Evolutionary conservation across 2,329 filamentous ascomycete genomes (phyloP).

Genomic region (Ophiostoma piceae): DNA sequence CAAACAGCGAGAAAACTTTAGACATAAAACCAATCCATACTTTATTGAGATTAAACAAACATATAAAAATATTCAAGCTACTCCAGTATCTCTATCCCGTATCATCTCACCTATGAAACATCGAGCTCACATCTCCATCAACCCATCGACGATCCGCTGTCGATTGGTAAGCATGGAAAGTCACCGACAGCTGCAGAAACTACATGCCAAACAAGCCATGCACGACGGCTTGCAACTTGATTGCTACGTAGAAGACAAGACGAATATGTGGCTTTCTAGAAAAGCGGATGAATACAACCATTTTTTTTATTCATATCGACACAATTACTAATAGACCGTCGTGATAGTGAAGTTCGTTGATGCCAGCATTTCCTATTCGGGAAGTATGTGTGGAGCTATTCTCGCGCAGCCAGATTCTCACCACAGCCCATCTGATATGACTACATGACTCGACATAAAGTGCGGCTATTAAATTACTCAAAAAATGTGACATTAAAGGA

Average conservation of each 20-base stretch:
- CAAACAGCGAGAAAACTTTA: too few relatives aligned
- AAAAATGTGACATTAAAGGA: not conserved
- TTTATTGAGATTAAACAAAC: too few relatives aligned
- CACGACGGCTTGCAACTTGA: not conserved
- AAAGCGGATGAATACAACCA: not conserved
- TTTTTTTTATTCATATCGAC: not conserved
- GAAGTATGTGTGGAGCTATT: not conserved
- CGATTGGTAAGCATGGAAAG: constrained; percentile 13
- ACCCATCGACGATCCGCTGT: not conserved
- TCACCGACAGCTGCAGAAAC: not conserved
- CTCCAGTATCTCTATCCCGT: not conserved
- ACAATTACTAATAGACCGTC: not conserved
- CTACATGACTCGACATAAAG: not conserved
- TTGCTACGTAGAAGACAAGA: not conserved
- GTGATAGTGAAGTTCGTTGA: not conserved
- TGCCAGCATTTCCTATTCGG: not conserved
- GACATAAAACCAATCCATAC: too few relatives aligned
- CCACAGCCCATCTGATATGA: not conserved
- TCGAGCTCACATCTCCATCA: not conserved
- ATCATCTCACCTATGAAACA: not conserved
- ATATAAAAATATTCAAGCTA: too few relatives aligned
- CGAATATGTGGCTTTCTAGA: not conserved
- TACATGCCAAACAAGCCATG: not conserved
- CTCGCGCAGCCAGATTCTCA: not conserved
- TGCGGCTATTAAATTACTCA: not conserved